phyloP scores from a whole-genome alignment of 192 early-diverging fungal genomes.

The Coemansia asiatica region DNA sequence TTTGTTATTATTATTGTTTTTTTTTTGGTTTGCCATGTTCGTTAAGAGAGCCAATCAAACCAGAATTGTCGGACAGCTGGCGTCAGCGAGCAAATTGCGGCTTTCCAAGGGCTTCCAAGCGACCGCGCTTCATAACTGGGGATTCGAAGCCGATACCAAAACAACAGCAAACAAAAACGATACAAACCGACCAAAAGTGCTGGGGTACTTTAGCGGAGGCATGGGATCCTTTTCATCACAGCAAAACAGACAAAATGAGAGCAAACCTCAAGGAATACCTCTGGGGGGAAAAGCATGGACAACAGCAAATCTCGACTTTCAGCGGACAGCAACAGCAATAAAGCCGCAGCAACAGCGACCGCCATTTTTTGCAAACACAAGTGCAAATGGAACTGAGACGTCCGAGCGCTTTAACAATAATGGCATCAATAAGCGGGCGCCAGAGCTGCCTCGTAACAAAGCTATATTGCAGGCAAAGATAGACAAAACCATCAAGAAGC shows the following conservation, averaged over 20 bases:
- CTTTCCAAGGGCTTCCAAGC: too few relatives aligned
- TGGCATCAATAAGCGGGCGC: not conserved
- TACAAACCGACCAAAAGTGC: not conserved
- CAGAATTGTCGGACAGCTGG: too few relatives aligned
- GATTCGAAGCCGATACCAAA: not conserved
- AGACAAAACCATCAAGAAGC: conserved; percentile 13
- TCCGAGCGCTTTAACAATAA: not conserved
- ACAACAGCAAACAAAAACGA: not conserved
- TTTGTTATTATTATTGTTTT: not conserved
- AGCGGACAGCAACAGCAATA: too few relatives aligned
- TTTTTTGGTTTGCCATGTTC: not conserved
- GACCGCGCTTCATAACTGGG: too few relatives aligned
- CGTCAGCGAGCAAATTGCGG: not conserved
- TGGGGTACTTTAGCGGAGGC: too few relatives aligned
- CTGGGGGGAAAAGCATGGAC: too few relatives aligned
- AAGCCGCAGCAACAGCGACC: not conserved
- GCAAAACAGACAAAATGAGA: too few relatives aligned
- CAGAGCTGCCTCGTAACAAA: conserved; percentile 9
- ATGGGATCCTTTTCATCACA: too few relatives aligned
- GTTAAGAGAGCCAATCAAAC: not conserved
- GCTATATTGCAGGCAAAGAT: conserved; percentile 13
- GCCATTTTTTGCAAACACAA: not conserved
- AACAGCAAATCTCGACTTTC: too few relatives aligned
- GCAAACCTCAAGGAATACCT: too few relatives aligned
- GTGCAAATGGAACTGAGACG: not conserved